Evolutionary conservation across 768 basidiomycete genomes (phyloP).

Genomic region (Boletus subparvulus): DNA sequence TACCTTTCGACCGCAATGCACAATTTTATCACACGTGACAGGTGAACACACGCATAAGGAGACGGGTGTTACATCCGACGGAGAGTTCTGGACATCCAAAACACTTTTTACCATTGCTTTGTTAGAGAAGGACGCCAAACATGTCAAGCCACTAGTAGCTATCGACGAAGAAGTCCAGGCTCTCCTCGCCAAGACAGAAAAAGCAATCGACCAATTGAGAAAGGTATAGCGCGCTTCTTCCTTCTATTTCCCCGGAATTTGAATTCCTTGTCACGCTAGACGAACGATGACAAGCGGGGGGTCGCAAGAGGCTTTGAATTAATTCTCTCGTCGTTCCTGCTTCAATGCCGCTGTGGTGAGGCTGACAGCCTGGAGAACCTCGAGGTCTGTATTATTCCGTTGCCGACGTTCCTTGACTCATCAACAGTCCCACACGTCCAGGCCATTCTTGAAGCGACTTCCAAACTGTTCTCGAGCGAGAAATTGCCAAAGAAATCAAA

Average conservation of each 20-base stretch:
- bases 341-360: conserved; percentile 70
- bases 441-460: conserved; percentile 61
- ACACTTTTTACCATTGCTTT: conserved; percentile 53
- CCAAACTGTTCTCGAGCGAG: conserved; percentile 47
- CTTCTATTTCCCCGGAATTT: not conserved
- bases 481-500: conserved; percentile 43
- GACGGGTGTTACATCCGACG: conserved; percentile 65
- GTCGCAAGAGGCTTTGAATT: conserved; percentile 65
- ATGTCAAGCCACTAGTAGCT: conserved; percentile 52
- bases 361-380: conserved; percentile 60
- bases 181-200: conserved; percentile 46
- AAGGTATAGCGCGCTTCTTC: conserved; percentile 36
- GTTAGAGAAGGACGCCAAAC: conserved; percentile 69
- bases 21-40: not conserved
- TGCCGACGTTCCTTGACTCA: not conserved
- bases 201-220: conserved; percentile 41
- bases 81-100: conserved; percentile 77
- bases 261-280: conserved; percentile 7
- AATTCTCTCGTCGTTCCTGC: conserved; percentile 63
- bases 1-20: not conserved
- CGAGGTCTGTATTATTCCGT: conserved; percentile 47
- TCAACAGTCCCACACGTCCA: conserved; percentile 26
- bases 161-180: conserved; percentile 53
- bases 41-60: conserved; percentile 53
- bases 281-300: conserved; percentile 16